phyloP scores from a whole-genome alignment of 2,329 filamentous ascomycete species.

The Aureobasidium sp. region DNA sequence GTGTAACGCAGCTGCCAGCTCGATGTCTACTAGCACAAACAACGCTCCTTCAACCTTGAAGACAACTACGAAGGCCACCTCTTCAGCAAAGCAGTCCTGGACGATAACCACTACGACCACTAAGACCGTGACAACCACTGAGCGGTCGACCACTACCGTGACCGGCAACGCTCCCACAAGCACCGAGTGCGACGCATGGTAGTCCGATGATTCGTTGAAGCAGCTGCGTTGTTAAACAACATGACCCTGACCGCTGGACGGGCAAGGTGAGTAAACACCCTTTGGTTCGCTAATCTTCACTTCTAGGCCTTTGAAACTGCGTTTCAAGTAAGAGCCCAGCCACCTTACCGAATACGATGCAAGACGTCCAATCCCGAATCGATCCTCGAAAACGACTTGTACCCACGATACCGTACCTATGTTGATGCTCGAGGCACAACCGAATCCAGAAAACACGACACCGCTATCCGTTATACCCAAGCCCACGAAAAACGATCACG shows the following conservation, averaged over 20 bases:
- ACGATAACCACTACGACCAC: background rate
- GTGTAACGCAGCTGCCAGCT: background rate
- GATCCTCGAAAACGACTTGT: background rate
- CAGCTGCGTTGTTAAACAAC: background rate
- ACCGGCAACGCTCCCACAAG: background rate
- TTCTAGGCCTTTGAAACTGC: conserved; percentile 10
- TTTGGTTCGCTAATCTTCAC: background rate
- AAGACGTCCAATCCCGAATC: background rate
- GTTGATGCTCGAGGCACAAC: background rate
- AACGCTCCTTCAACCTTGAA: background rate
- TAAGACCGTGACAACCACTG: background rate
- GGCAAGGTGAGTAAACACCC: conserved; percentile 4
- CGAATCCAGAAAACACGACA: background rate
- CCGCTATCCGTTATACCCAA: background rate
- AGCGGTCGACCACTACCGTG: conserved; percentile 1
- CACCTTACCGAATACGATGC: background rate
- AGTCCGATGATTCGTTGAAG: background rate
- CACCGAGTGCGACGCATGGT: conserved; percentile 2
- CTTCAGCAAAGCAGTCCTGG: background rate
- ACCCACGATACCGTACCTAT: background rate
- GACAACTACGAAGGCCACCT: background rate
- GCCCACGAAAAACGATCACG: background rate
- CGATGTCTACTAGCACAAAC: background rate
- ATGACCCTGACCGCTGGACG: conserved; percentile 6
- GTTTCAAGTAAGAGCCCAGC: conserved; percentile 11